phyloP scores from a whole-genome alignment of 2,329 filamentous ascomycete species.

The Neonectria coccinea region DNA sequence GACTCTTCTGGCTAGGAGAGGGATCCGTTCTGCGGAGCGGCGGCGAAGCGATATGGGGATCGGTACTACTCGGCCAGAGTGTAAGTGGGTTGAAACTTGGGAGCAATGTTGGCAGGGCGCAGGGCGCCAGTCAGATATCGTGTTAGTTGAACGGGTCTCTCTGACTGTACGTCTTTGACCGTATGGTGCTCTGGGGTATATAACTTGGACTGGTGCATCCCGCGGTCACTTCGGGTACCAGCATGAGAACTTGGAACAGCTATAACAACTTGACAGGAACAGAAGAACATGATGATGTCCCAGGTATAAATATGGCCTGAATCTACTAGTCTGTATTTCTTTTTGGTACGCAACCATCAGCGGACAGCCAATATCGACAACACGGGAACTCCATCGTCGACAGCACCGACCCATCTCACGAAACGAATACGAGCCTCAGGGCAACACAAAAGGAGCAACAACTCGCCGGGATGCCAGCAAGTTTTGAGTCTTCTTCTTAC shows the following conservation, averaged over 20 bases:
- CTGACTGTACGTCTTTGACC: not conserved
- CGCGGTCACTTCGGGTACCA: not conserved
- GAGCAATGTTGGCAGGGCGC: not conserved
- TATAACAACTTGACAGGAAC: not conserved
- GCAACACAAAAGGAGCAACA: not conserved
- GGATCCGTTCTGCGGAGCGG: conserved; percentile 6
- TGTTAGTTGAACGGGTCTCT: not conserved
- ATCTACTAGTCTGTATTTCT: not conserved
- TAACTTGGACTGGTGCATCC: not conserved
- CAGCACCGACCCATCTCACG: not conserved
- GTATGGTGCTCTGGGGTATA: not conserved
- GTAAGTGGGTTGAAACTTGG: not conserved
- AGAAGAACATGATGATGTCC: not conserved
- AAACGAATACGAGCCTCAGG: not conserved
- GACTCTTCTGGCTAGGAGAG: not conserved
- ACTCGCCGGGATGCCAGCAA: too few species aligned
- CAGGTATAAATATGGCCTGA: not conserved
- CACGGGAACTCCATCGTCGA: not conserved
- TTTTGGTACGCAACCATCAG: not conserved
- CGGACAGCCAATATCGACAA: not conserved
- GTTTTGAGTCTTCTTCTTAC: too few species aligned
- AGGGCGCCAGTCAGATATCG: not conserved
- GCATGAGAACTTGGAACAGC: not conserved
- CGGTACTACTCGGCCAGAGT: not conserved
- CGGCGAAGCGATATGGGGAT: not conserved